Evolutionary conservation across 2,329 filamentous ascomycete genomes (phyloP).

Genomic region (Mariannaea elegans): DNA sequence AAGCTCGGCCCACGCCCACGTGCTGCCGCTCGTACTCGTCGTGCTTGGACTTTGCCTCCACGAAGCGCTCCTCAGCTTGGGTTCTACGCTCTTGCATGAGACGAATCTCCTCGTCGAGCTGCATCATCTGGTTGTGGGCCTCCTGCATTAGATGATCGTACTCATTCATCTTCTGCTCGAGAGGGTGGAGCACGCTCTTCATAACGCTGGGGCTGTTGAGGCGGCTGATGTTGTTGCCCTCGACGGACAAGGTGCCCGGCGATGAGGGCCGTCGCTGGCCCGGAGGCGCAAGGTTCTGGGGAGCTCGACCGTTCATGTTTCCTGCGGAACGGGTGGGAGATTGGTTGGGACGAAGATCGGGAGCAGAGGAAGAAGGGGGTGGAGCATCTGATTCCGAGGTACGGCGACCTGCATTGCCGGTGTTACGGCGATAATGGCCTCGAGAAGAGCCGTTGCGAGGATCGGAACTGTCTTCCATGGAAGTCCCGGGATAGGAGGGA

Average conservation of each 20-base stretch:
- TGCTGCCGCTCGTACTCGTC: slow-evolving; percentile 24
- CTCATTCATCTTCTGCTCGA: slow-evolving; percentile 55
- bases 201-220: slow-evolving; percentile 55
- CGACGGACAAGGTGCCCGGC: slow-evolving; percentile 26
- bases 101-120: slow-evolving; percentile 54
- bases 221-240: slow-evolving; percentile 47
- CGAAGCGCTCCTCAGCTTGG: slow-evolving; percentile 21
- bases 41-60: slow-evolving; percentile 21
- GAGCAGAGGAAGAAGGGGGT: slow-evolving; percentile 4
- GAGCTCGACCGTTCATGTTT: slow-evolving; percentile 4
- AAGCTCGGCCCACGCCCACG: slow-evolving; percentile 14
- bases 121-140: slow-evolving; percentile 52
- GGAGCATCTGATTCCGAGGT: slow-evolving; percentile 31
- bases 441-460: slow-evolving; percentile 23
- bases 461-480: slow-evolving; percentile 28
- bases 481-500: slow-evolving; percentile 30
- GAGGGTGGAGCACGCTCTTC: slow-evolving; percentile 54
- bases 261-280: slow-evolving; percentile 31
- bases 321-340: slow-evolving; percentile 25
- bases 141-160: slow-evolving; percentile 53
- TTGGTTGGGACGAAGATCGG: slow-evolving; percentile 20
- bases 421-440: slow-evolving; percentile 37
- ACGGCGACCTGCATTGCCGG: slow-evolving; percentile 24
- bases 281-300: slow-evolving; percentile 17
- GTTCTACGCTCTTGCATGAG: slow-evolving; percentile 26